These are phyloP conservation scores for Plasmodium berghei DNA, from an alignment of 169 alveolate species.

Conservation along the genomic window DNA sequence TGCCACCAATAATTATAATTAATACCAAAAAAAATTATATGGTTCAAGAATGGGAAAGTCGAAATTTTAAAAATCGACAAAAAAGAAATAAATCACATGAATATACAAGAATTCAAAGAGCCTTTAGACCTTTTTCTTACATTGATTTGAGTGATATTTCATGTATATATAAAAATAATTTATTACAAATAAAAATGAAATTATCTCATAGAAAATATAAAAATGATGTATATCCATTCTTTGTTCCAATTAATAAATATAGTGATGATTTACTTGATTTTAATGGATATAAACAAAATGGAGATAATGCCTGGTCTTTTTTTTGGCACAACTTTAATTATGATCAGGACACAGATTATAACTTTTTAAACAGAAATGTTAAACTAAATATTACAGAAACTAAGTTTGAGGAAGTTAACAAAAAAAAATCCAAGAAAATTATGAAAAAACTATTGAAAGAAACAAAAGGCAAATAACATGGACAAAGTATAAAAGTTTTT, in stretches of 20 bases:
- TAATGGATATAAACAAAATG: conserved; percentile 60
- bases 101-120: conserved; percentile 68
- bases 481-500: neutral
- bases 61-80: conserved; percentile 61
- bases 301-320: conserved; percentile 73
- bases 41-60: conserved; percentile 73
- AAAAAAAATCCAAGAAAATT: conserved; percentile 60
- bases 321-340: conserved; percentile 69
- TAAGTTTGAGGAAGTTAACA: conserved; percentile 54
- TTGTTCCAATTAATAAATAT: conserved; percentile 59
- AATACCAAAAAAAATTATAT: conserved; percentile 53
- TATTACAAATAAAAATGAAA: conserved; percentile 67
- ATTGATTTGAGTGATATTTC: conserved; percentile 55
- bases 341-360: conserved; percentile 66
- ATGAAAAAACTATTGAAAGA: conserved; percentile 35
- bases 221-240: conserved; percentile 62
- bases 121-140: conserved; percentile 72
- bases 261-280: conserved; percentile 39
- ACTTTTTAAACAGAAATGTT: conserved; percentile 53
- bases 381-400: conserved; percentile 68
- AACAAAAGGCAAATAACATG: conserved; percentile 25
- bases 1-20: conserved; percentile 65
- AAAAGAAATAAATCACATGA: conserved; percentile 52
- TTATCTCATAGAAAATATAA: conserved; percentile 56
- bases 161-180: conserved; percentile 62